These are phyloP conservation scores for Clarireedia hainanense DNA, from an alignment of 2,329 filamentous ascomycete species.

Conservation along the genomic window DNA sequence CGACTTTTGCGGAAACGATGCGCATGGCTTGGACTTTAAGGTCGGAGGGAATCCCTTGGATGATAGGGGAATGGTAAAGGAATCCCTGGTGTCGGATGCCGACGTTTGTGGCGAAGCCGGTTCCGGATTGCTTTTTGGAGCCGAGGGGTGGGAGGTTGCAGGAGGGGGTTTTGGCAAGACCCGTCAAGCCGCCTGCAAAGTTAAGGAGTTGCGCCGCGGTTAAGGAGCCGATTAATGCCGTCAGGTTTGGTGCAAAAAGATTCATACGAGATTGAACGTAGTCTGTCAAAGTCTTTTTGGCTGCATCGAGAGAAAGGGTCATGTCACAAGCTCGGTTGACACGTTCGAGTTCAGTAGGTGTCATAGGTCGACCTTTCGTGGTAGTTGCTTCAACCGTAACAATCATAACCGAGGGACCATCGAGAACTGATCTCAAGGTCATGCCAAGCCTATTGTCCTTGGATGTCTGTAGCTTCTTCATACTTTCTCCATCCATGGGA, in stretches of 20 bases:
- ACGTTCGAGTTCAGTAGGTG: constrained; percentile 62
- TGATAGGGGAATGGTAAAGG: constrained; percentile 84
- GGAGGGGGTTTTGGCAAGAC: constrained; percentile 83
- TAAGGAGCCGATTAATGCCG: constrained; percentile 79
- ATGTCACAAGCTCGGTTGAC: constrained; percentile 78
- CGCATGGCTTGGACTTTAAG: constrained; percentile 90
- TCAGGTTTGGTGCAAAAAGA: constrained; percentile 89
- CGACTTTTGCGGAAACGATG: constrained; percentile 86
- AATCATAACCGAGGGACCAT: constrained; percentile 88
- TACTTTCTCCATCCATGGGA: constrained; percentile 71
- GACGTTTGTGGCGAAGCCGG: constrained; percentile 86
- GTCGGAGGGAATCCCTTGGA: constrained; percentile 75
- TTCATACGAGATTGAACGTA: constrained; percentile 98
- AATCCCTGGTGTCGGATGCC: constrained; percentile 88
- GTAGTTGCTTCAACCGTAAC: constrained; percentile 92
- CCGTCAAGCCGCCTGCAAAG: constrained; percentile 79
- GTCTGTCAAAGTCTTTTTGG: constrained; percentile 79
- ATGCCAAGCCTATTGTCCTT: constrained; percentile 70
- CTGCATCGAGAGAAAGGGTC: constrained; percentile 77
- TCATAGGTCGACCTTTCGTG: constrained; percentile 72
- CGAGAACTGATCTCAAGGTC: constrained; percentile 71
- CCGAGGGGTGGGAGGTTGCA: constrained; percentile 90
- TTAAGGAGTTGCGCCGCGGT: constrained; percentile 97
- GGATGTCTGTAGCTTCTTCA: constrained; percentile 70
- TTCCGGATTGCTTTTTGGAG: constrained; percentile 72